Conservation (phyloP, 108 stramenopile species). For the Nitzschia putrida region DNA sequence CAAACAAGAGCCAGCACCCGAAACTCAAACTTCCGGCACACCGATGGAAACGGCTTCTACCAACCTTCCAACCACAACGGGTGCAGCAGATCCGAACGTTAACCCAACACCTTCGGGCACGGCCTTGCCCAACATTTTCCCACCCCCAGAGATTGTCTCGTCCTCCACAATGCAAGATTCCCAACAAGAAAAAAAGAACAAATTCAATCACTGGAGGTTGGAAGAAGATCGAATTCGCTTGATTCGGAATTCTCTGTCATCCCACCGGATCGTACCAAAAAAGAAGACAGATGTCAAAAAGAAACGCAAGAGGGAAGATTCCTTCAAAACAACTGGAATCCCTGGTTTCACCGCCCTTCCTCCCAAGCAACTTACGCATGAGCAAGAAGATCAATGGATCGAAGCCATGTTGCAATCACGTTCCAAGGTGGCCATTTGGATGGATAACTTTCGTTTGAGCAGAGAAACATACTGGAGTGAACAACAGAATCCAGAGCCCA, state of each 20-base stretch:
- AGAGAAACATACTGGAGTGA: constrained; percentile 32
- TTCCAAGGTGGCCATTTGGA: constrained; percentile 37
- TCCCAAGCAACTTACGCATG: not conserved
- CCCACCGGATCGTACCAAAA: constrained; percentile 28
- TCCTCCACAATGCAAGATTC: not conserved
- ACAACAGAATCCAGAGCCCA: not conserved
- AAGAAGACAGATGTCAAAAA: constrained; percentile 13
- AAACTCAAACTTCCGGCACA: too few species aligned
- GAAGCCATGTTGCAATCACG: constrained; percentile 7
- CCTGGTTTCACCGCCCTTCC: constrained; percentile 21
- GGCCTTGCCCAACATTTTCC: not conserved
- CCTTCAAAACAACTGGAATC: constrained; percentile 3
- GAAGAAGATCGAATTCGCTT: constrained; percentile 35
- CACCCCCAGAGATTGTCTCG: not conserved
- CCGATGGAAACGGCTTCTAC: not conserved
- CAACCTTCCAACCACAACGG: not conserved
- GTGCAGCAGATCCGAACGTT: not conserved
- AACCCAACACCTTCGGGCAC: not conserved
- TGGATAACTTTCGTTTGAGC: constrained; percentile 30
- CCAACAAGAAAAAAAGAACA: constrained; percentile 14
- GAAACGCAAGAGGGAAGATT: constrained; percentile 33
- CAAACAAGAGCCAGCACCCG: too few species aligned
- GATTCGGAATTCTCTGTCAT: constrained; percentile 23
- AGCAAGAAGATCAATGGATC: constrained; percentile 32
- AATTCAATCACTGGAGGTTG: constrained; percentile 21